Evolutionary conservation across 306 rosid genomes (phyloP).

Genomic region (Gynostemma pentaphyllum): DNA sequence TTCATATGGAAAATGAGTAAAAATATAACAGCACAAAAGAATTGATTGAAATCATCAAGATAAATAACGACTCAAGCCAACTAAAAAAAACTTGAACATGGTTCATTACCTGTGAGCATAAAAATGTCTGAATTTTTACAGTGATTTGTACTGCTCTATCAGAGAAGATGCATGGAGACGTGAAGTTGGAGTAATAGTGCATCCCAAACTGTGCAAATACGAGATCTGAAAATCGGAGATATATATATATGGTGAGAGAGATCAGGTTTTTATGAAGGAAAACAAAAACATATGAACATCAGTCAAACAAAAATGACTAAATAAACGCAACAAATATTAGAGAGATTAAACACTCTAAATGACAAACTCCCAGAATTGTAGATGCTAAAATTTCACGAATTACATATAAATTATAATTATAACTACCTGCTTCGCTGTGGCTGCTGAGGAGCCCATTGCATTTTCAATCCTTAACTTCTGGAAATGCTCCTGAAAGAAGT

Average conservation of each 20-base stretch:
- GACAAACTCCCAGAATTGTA: neutral
- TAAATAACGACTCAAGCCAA: neutral
- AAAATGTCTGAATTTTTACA: constrained; percentile 15
- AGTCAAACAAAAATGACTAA: too few relatives aligned
- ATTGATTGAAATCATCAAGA: neutral
- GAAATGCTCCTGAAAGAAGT: constrained; percentile 62
- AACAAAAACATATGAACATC: too few relatives aligned
- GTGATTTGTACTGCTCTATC: constrained; percentile 84
- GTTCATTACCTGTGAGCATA: neutral
- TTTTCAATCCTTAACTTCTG: constrained; percentile 61
- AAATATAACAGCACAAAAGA: neutral
- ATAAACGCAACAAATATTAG: too few relatives aligned
- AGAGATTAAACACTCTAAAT: too few relatives aligned
- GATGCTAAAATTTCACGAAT: neutral
- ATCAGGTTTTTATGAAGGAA: too few relatives aligned
- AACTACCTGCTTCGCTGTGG: constrained; percentile 75
- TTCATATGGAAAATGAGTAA: neutral
- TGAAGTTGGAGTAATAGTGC: constrained; percentile 66
- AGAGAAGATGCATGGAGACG: constrained; percentile 86
- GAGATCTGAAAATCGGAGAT: constrained; percentile 43
- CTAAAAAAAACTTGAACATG: neutral
- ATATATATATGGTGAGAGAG: too few relatives aligned
- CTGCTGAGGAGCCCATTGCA: constrained; percentile 72
- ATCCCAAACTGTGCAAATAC: constrained; percentile 72
- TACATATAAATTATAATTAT: neutral